A percentile compares a stretch with the other conserved stretches of the same genome.
These are phyloP conservation scores for Tolypocladium pustulatum DNA, from an alignment of 2,329 filamentous ascomycete species.

Conservation along the genomic window DNA sequence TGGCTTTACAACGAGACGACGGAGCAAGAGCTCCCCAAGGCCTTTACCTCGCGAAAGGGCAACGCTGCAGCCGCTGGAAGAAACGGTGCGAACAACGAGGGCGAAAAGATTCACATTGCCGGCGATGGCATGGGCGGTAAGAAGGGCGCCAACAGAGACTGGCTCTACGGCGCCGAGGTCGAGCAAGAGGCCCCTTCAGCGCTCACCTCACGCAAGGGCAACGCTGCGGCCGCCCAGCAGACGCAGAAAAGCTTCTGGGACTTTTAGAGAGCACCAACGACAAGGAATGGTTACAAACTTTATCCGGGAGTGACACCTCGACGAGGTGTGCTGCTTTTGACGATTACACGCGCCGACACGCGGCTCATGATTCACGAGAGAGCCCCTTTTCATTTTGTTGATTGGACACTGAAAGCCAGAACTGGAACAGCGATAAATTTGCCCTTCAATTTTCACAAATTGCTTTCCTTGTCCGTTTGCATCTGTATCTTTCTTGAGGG, in stretches of 20 bases:
- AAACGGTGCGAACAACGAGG: conserved; percentile 20
- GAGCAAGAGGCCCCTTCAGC: conserved; percentile 23
- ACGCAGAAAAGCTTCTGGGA: conserved; percentile 32
- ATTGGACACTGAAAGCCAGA: neutral
- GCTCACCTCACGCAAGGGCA: conserved; percentile 21
- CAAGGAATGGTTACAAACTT: conserved; percentile 3
- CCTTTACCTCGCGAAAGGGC: conserved; percentile 20
- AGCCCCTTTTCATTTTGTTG: conserved; percentile 3
- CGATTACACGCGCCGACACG: conserved; percentile 18
- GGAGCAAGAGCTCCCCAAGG: conserved; percentile 15
- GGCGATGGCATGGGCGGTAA: conserved; percentile 57
- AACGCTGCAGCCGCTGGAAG: conserved; percentile 7
- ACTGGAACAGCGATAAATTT: neutral
- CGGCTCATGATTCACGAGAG: conserved; percentile 23
- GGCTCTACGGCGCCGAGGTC: conserved; percentile 47
- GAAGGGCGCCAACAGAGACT: conserved; percentile 40
- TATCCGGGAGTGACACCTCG: neutral
- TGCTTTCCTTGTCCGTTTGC: conserved; percentile 1
- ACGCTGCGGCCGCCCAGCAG: conserved; percentile 6
- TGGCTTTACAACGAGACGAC: conserved; percentile 39
- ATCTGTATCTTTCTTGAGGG: neutral
- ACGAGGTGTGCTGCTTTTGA: conserved; percentile 7
- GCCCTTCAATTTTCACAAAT: neutral
- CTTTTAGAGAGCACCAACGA: conserved; percentile 21
- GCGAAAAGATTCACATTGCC: conserved; percentile 35